Percentiles rank a stretch among this genome's conserved stretches.
Conservation (phyloP, 805 yeast species). For the Monosporozyma yasuniensis region DNA sequence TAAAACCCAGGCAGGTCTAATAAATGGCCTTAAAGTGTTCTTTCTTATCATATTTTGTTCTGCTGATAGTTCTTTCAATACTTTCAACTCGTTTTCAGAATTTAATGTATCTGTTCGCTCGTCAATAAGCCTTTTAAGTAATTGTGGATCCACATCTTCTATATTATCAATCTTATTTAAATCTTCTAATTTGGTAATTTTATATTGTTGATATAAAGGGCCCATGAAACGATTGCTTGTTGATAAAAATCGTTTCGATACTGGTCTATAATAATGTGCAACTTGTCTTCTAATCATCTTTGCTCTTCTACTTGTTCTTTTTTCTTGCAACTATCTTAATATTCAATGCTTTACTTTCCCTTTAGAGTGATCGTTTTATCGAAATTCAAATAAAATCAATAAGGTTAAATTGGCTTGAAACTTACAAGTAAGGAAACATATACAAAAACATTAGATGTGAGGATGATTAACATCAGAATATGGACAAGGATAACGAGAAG, state of each 20-base stretch:
- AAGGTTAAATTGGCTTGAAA: background rate
- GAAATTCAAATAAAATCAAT: background rate
- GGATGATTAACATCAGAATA: background rate
- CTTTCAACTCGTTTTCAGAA: constrained; percentile 21
- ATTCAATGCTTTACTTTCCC: background rate
- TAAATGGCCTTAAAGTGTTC: constrained; percentile 16
- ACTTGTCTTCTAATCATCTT: background rate
- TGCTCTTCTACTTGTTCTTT: background rate
- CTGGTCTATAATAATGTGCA: background rate
- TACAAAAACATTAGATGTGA: background rate
- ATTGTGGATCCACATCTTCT: constrained; percentile 28
- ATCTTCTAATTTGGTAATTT: constrained; percentile 25
- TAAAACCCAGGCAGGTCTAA: constrained; percentile 25
- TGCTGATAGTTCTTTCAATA: constrained; percentile 17
- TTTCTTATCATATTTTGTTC: constrained; percentile 13
- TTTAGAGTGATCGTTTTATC: background rate
- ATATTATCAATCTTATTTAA: constrained; percentile 23
- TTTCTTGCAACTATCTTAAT: background rate
- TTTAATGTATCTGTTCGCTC: constrained; percentile 26
- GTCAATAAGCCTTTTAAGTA: constrained; percentile 24
- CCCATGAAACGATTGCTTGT: background rate
- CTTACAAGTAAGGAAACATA: background rate
- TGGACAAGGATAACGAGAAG: background rate
- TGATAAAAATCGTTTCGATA: background rate
- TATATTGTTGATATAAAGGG: background rate